Conservation (phyloP, 2,329 filamentous ascomycete species). For the Tolypocladium inflatum region DNA sequence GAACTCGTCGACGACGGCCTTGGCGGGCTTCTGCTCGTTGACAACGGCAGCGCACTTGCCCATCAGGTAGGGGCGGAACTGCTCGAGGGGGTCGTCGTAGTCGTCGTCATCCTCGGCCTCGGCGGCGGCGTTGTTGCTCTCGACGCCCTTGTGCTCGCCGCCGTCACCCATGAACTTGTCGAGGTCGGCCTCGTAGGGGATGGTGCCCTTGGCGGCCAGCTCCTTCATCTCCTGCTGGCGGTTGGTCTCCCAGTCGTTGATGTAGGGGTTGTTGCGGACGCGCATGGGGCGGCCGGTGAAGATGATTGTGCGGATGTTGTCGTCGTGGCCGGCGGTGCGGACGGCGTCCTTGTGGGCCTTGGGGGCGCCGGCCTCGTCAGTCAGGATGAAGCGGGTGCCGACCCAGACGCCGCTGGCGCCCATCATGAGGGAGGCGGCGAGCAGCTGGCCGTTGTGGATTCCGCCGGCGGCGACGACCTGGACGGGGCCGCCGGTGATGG, state of each 20-base stretch:
- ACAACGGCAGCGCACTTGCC: conserved; percentile 92
- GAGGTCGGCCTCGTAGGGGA: conserved; percentile 90
- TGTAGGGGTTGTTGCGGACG: conserved; percentile 89
- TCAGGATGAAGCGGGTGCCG: conserved; percentile 89
- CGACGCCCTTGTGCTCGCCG: conserved; percentile 45
- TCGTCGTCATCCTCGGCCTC: conserved; percentile 58
- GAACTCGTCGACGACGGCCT: conserved; percentile 90
- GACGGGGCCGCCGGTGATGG: conserved; percentile 77
- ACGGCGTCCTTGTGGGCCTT: conserved; percentile 94
- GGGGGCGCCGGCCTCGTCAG: conserved; percentile 88
- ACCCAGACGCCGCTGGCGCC: conserved; percentile 93
- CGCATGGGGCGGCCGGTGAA: conserved; percentile 95
- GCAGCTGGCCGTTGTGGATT: conserved; percentile 82
- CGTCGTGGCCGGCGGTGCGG: conserved; percentile 81
- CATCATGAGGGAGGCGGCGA: conserved; percentile 86
- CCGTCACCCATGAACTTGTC: conserved; percentile 66
- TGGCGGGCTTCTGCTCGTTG: conserved; percentile 85
- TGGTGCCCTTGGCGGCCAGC: conserved; percentile 76
- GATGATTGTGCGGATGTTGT: conserved; percentile 95
- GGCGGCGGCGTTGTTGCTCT: conserved; percentile 52
- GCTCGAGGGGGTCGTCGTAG: conserved; percentile 82
- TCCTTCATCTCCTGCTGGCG: conserved; percentile 84
- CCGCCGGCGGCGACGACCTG: conserved; percentile 91
- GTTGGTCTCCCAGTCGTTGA: conserved; percentile 93
- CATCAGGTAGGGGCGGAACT: conserved; percentile 88